Evolutionary conservation across 2,329 filamentous ascomycete species (phyloP).

Genomic region (Chrysoporthe deuterocubensis): DNA sequence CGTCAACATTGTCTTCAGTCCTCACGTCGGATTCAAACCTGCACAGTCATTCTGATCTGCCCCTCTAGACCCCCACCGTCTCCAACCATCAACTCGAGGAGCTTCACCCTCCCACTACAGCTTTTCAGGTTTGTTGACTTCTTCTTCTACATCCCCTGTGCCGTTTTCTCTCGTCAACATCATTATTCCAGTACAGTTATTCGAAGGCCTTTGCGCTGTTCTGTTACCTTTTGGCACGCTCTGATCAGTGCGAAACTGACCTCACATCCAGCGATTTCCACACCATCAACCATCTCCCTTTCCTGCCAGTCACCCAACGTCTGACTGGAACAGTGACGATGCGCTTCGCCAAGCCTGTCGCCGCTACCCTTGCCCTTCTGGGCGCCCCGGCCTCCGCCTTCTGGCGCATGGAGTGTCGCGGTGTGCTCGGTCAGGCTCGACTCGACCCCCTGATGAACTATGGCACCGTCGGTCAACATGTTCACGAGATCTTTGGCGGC

Average conservation of each 20-base stretch:
- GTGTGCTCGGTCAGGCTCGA: slow-evolving; percentile 68
- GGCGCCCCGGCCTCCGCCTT: slow-evolving; percentile 62
- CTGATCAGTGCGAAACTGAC: slow-evolving; percentile 11
- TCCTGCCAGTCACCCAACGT: neutral
- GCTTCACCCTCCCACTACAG: neutral
- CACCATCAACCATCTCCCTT: neutral
- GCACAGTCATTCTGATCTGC: neutral
- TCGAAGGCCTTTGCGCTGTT: neutral
- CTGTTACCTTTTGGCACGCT: neutral
- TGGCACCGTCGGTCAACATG: slow-evolving; percentile 64
- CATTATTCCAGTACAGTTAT: slow-evolving; percentile 2
- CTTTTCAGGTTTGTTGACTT: slow-evolving; percentile 1
- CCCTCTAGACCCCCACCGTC: neutral
- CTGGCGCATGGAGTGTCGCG: slow-evolving; percentile 87
- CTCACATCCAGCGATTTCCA: neutral
- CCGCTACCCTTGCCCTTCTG: slow-evolving; percentile 18
- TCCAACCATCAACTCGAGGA: neutral
- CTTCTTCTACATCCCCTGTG: neutral
- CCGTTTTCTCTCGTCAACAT: neutral
- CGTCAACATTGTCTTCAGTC: neutral
- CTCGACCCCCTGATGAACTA: slow-evolving; percentile 77
- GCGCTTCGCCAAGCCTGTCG: slow-evolving; percentile 22
- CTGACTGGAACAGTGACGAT: slow-evolving; percentile 19
- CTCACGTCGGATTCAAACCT: neutral
- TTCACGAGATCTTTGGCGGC: slow-evolving; percentile 77